These are phyloP conservation scores for Aspergillus nomiae DNA, from an alignment of 2,329 filamentous ascomycete species.

Conservation along the genomic window DNA sequence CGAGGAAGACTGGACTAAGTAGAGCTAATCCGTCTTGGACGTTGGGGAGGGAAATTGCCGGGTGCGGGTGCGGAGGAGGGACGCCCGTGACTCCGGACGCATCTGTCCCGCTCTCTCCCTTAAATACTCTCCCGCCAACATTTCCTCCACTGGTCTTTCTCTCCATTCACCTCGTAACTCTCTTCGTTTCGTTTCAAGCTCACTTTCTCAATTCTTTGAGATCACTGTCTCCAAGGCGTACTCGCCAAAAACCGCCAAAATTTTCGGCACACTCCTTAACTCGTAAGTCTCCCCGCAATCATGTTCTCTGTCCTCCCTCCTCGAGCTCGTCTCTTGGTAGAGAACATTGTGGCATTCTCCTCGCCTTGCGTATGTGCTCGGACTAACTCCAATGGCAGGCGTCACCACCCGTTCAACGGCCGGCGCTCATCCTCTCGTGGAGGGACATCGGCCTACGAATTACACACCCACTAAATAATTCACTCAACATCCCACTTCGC, in stretches of 20 bases:
- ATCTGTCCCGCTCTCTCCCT: neutral
- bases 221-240: slow-evolving; percentile 58
- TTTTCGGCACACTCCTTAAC: slow-evolving; percentile 98
- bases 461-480: slow-evolving; percentile 47
- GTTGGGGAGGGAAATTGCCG: slow-evolving; percentile 4
- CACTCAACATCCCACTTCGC: slow-evolving; percentile 52
- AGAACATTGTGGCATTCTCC: slow-evolving; percentile 2
- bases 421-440: slow-evolving; percentile 88
- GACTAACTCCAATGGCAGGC: slow-evolving; percentile 53
- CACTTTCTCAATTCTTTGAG: slow-evolving; percentile 42
- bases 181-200: slow-evolving; percentile 23
- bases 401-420: slow-evolving; percentile 95
- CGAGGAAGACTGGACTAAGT: neutral
- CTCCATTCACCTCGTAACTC: slow-evolving; percentile 18
- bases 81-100: slow-evolving; percentile 11
- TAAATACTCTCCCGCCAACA: slow-evolving; percentile 10
- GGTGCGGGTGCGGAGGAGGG: slow-evolving; percentile 13
- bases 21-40: neutral
- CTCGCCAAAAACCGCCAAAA: slow-evolving; percentile 74
- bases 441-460: slow-evolving; percentile 67
- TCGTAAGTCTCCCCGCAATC: slow-evolving; percentile 65
- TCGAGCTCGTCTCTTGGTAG: neutral
- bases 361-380: slow-evolving; percentile 2
- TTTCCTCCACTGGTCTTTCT: slow-evolving; percentile 4
- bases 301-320: neutral